Base-by-base conservation (phyloP, 1,139 yeast genomes). In the Yamadazyma diospyri region DNA sequence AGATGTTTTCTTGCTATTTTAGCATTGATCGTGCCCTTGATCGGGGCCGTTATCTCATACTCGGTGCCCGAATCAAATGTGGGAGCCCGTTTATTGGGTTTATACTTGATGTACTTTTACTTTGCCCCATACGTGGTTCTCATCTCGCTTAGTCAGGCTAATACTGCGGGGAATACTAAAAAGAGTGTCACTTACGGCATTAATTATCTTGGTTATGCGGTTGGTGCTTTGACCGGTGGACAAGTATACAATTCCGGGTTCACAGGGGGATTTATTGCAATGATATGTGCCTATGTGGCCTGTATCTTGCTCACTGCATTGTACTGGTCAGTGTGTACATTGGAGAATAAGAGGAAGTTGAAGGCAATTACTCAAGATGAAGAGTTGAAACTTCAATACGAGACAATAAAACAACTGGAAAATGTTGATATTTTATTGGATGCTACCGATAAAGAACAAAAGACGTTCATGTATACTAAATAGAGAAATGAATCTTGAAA, bases 151-250 rank as follows among this genome's bases (percentile, higher is more conserved):
- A 45, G 55, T 15, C 51, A 49, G 33, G 55, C 57, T n/a, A 55
- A 55, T 33, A 49, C 57, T 14, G 45, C 56, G 15, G 59, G 60
- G 7, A 46, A 53, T 29, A 53, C 59, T 19, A 54, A 55, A 37
- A 52, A 54, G 37, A 27, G 31, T 7, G 46, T 44, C 5, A 39
- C 39, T 15, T 50, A 50, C 36, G 38, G 42, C 19, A 41, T 48
- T 26, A 51, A 50, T 34, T 52, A 50, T 33, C 33, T 42, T 13
- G 60, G 56, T 1, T 58, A 53, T 34, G 51, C 59, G 16, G 46
- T 50, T 9, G 64, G 59, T 4, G 50, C 56, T n/a, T 40, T 59
- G 7, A 51, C 55, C 28, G 64, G 63, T 1, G 60, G 61, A 5
- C 61, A 59, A 35, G 34, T 57, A n/a, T 58, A 57, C 37, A 47